Percentiles rank a stretch among this genome's conserved stretches.
These are phyloP conservation scores for Penicillium italicum DNA, from an alignment of 2,329 filamentous ascomycete species.

Conservation along the genomic window DNA sequence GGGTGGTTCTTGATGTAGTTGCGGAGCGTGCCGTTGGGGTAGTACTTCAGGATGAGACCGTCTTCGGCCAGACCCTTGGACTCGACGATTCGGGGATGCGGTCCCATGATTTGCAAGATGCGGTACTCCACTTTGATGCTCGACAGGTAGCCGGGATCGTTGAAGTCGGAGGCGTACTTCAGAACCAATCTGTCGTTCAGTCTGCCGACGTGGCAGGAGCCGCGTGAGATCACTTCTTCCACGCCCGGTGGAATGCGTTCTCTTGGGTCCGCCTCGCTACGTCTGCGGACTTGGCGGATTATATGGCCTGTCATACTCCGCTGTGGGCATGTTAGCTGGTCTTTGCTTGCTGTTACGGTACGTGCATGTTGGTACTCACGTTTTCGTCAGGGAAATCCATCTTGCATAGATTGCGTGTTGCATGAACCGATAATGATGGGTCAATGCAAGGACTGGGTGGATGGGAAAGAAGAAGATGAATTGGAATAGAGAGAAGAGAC, in stretches of 20 bases:
- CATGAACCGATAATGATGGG: background rate
- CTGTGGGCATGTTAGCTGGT: background rate
- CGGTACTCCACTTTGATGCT: slow-evolving; percentile 10
- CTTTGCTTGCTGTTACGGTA: background rate
- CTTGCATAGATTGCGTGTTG: background rate
- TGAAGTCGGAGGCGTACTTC: slow-evolving; percentile 12
- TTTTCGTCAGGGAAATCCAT: background rate
- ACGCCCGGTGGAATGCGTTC: slow-evolving; percentile 13
- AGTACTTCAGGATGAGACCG: slow-evolving; percentile 14
- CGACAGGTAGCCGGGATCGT: background rate
- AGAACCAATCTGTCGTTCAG: slow-evolving; percentile 11
- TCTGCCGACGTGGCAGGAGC: slow-evolving; percentile 7
- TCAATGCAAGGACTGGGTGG: background rate
- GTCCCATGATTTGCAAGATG: slow-evolving; percentile 9
- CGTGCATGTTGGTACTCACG: background rate
- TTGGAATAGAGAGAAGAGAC: background rate
- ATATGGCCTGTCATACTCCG: accelerated
- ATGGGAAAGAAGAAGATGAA: background rate
- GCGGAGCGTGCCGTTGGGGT: slow-evolving; percentile 10
- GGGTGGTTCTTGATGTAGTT: slow-evolving; percentile 6
- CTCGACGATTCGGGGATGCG: slow-evolving; percentile 12
- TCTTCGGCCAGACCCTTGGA: slow-evolving; percentile 8
- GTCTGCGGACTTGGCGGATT: background rate
- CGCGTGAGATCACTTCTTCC: slow-evolving; percentile 10
- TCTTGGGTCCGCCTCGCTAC: background rate